Base-by-base conservation (phyloP, 1,284 basidiomycete genomes). In the Lentinula novae-zelandiae region DNA sequence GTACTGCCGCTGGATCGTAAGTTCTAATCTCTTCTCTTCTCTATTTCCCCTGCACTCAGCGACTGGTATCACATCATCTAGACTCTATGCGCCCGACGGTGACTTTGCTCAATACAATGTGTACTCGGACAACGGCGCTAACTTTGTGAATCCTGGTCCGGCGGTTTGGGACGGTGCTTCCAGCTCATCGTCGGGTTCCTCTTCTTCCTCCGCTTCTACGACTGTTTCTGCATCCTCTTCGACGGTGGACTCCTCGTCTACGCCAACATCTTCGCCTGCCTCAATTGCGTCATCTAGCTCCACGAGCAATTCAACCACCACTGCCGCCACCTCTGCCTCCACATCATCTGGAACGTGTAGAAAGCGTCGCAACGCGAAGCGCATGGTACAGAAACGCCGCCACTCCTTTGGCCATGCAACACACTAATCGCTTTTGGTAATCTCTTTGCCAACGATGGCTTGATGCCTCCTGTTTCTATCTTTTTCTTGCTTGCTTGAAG, bases 1-100 rank as follows among this genome's bases (percentile, higher is more conserved):
- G 53, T 13, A 60, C 59, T n/a, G 15, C 38, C n/a, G 59, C 59
- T 17, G 59, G 59, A 10, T 60, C 59, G 53, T 58, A 58, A 49
- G 56, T 58, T 15, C 10, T 4, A 4, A 42, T 22, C 8, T 38
- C 15, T 12, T n/a, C 8, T 56, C 1, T 20, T 36, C n/a, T 40
- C 12, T 27, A 17, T 1, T 8, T 50, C 9, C 17, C 10, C 17
- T 46, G 17, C 9, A 22, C 20, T 42, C 3, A 20, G 6, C 9
- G 17, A 46, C 7, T 8, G 17, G 0, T 15, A 20, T 8, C n/a
- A 15, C 17, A 17, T n/a, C 15, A 7, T 15, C 5, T 38, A 58
- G 56, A 8, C 59, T 60, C 13, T 60, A 60, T 36, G 53, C 20
- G 4, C 15, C 59, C 15, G 27, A 60, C 48, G 59, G 59, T 5